Base-by-base conservation (phyloP, 805 yeast species). In the Jamesozyma gamospora region DNA sequence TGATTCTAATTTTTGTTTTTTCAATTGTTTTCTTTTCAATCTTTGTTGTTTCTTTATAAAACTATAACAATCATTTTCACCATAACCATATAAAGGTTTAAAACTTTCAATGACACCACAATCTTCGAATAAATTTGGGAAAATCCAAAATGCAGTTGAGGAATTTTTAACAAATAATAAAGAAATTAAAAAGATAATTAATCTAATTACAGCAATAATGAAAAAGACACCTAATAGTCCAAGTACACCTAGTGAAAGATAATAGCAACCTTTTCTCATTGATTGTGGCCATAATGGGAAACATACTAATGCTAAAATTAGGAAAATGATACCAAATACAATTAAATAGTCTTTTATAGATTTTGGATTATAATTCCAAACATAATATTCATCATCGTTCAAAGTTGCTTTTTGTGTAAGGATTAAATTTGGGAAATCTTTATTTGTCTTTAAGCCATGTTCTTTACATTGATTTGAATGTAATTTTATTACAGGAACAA, bases 251-350 rank as follows among this genome's bases (percentile, higher is more conserved):
- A 90, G 74, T 27, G 95, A 82, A 39, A 86, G 58, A 59, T 87
- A 92, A 83, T 95, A 92, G 26, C 85, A 95, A 32, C 92, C 94
- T 40, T 71, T 71, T 58, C 94, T 79, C 92, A 92, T 78, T 62
- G 80, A 76, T 28, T 68, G 55, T 21, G 98, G 98, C 98, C 98
- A 92, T 53, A 92, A 71, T 46, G 97, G 98, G 78, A 86, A 92
- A 17, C 74, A 80, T 6, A 72, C 74, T 16, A 90, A 63, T 21
- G 82, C 79, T 47, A 82, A 69, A 3, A 79, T 71, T 7, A 84
- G 80, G 50, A 77, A 77, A 32, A 77, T 57, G 34, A 75, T 56
- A 28, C 65, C 69, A 10, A 60, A 37, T 12, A 63, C 66, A 34
- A 55, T 55, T 37, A 62, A 43, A 28, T 65, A 55, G 31, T 70